Percentiles rank a stretch among this genome's conserved stretches.
Conservation (phyloP, 192 early-diverging fungal species). For the Mortierella claussenii region DNA sequence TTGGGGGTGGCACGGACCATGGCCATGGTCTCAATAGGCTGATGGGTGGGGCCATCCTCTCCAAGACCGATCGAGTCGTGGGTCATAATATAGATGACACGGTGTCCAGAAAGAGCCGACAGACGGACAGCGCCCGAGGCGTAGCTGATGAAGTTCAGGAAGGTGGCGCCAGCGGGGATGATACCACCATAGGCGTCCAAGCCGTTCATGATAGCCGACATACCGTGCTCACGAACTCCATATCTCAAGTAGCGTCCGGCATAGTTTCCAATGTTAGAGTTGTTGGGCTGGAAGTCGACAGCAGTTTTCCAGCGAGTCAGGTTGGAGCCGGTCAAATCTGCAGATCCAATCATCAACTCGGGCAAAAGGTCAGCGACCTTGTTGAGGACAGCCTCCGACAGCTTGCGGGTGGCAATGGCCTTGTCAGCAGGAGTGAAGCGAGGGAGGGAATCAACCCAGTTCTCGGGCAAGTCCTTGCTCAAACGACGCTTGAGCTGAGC, state of each 20-base stretch:
- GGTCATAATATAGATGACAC: conserved; percentile 97
- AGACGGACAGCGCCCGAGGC: conserved; percentile 86
- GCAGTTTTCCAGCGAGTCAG: conserved; percentile 95
- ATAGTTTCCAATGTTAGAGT: conserved; percentile 80
- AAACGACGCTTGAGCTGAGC: conserved; percentile 83
- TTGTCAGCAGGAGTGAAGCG: conserved; percentile 85
- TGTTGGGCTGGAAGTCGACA: conserved; percentile 90
- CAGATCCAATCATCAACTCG: conserved; percentile 94
- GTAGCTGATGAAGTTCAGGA: conserved; percentile 93
- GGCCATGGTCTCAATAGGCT: conserved; percentile 96
- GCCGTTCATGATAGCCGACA: conserved; percentile 95
- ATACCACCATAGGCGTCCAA: conserved; percentile 85
- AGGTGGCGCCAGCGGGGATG: conserved; percentile 89
- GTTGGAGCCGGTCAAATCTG: conserved; percentile 97
- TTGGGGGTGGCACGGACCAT: conserved; percentile 91
- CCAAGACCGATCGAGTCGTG: conserved; percentile 97
- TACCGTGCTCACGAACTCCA: conserved; percentile 98
- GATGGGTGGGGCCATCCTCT: conserved; percentile 99
- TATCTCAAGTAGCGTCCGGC: conserved; percentile 92
- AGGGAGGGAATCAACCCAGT: conserved; percentile 79
- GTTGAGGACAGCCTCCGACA: conserved; percentile 87
- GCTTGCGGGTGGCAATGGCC: conserved; percentile 87
- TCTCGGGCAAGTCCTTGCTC: conserved; percentile 74
- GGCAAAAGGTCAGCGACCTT: conserved; percentile 81
- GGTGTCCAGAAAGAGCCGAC: conserved; percentile 87